Conservation (phyloP, 768 basidiomycete species). For the Clathrus columnatus region DNA sequence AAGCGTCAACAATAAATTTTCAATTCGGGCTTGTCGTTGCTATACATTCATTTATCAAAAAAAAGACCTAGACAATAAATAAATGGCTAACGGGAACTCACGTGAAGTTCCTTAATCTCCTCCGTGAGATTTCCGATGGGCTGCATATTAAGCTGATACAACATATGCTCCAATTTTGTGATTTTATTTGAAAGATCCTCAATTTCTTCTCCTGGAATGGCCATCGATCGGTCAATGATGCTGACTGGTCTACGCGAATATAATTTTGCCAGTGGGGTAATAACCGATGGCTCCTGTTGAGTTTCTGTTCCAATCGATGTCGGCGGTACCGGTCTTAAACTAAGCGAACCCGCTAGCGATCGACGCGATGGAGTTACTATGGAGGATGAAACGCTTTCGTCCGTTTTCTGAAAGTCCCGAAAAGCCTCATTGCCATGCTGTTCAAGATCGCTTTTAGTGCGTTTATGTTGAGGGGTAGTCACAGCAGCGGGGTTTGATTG, state of each 20-base stretch:
- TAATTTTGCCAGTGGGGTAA: conserved; percentile 20
- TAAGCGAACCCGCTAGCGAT: conserved; percentile 14
- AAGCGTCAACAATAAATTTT: conserved; percentile 20
- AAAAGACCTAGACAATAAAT: conserved; percentile 4
- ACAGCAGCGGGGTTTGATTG: too few relatives aligned
- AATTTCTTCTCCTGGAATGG: conserved; percentile 15
- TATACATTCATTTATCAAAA: conserved; percentile 6
- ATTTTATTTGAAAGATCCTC: conserved; percentile 38
- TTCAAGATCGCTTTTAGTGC: neutral
- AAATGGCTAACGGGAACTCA: conserved; percentile 21
- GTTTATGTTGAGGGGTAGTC: too few relatives aligned
- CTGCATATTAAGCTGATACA: conserved; percentile 55
- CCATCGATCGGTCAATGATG: conserved; percentile 6
- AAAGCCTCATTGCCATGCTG: conserved; percentile 26
- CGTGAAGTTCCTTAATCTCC: conserved; percentile 80
- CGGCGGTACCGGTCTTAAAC: neutral
- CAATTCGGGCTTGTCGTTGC: conserved; percentile 23
- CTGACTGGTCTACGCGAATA: conserved; percentile 14
- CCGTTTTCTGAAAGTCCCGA: conserved; percentile 19
- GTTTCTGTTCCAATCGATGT: neutral
- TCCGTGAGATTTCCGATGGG: conserved; percentile 62
- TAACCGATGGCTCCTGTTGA: conserved; percentile 18
- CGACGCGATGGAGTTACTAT: conserved; percentile 10
- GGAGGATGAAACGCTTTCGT: neutral
- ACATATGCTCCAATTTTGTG: conserved; percentile 47